A percentile compares a stretch with the other conserved stretches of the same genome.
Conservation (phyloP, 495 filamentous ascomycete genomes). For the Penicillium alfredii region DNA sequence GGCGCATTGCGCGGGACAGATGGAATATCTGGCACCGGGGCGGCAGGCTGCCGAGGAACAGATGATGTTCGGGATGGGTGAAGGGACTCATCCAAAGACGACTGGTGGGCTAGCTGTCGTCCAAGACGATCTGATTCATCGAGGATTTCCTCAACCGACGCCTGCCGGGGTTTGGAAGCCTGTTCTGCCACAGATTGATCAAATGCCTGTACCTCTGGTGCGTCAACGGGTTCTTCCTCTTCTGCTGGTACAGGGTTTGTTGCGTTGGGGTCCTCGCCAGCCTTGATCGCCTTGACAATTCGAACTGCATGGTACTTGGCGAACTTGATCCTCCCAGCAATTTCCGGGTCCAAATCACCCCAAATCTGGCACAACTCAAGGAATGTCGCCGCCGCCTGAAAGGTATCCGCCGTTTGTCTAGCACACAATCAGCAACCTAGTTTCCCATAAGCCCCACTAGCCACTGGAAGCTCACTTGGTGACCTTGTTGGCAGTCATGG, state of each 20-base stretch:
- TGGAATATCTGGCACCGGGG: conserved; percentile 20
- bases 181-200: conserved; percentile 31
- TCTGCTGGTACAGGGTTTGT: conserved; percentile 66
- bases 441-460: too few relatives aligned
- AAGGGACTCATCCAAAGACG: conserved; percentile 43
- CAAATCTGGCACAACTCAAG: conserved; percentile 84
- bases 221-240: conserved; percentile 19
- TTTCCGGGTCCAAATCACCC: conserved; percentile 67
- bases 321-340: conserved; percentile 82
- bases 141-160: conserved; percentile 51
- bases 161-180: conserved; percentile 40
- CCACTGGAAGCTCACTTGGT: conserved; percentile 65
- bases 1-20: conserved; percentile 21
- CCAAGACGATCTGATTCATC: conserved; percentile 42
- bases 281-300: conserved; percentile 84
- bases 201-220: conserved; percentile 47
- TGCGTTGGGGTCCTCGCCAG: conserved; percentile 87
- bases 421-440: conserved; percentile 3
- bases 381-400: conserved; percentile 86
- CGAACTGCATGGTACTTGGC: conserved; percentile 93
- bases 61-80: conserved; percentile 47
- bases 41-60: conserved; percentile 27
- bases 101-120: conserved; percentile 30
- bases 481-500: conserved; percentile 76
- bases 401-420: conserved; percentile 90